Evolutionary conservation across 495 filamentous ascomycete species (phyloP).

Genomic region (Pseudevernia furfuracea): DNA sequence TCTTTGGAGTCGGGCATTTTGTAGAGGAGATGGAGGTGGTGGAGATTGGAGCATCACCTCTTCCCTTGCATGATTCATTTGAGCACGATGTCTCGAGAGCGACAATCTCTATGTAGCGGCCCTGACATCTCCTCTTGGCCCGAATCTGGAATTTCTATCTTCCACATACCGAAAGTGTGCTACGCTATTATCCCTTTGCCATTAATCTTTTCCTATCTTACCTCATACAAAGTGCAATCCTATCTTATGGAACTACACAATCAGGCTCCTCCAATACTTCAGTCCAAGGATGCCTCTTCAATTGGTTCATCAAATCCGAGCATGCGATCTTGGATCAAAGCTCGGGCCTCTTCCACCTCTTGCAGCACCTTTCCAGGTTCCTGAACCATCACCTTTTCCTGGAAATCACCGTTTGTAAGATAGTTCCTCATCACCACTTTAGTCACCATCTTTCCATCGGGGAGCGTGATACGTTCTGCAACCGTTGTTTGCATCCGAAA

Average conservation of each 20-base stretch:
- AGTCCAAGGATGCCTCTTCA: not conserved
- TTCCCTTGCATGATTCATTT: too few species aligned
- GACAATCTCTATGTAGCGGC: too few species aligned
- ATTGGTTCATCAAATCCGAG: not conserved
- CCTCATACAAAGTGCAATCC: not conserved
- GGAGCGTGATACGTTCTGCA: slow-evolving; percentile 6
- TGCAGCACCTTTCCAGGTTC: slow-evolving; percentile 16
- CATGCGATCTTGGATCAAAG: slow-evolving; percentile 8
- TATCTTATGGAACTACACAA: not conserved
- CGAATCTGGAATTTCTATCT: too few species aligned
- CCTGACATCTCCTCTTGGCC: too few species aligned
- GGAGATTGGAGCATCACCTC: too few species aligned
- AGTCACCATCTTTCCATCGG: slow-evolving; percentile 4
- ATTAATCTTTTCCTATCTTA: too few species aligned
- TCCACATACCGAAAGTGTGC: too few species aligned
- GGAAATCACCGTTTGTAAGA: slow-evolving; percentile 6
- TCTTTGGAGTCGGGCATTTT: slow-evolving; percentile 16
- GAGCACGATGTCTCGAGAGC: too few species aligned
- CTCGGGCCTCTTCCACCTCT: slow-evolving; percentile 12
- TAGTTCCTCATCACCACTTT: slow-evolving; percentile 11
- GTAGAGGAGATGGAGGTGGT: not conserved
- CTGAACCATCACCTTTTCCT: slow-evolving; percentile 11
- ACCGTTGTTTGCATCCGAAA: not conserved
- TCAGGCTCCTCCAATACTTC: not conserved
- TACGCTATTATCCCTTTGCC: too few species aligned